Conservation (phyloP, 169 alveolate genomes). For the Cryptosporidium tyzzeri region DNA sequence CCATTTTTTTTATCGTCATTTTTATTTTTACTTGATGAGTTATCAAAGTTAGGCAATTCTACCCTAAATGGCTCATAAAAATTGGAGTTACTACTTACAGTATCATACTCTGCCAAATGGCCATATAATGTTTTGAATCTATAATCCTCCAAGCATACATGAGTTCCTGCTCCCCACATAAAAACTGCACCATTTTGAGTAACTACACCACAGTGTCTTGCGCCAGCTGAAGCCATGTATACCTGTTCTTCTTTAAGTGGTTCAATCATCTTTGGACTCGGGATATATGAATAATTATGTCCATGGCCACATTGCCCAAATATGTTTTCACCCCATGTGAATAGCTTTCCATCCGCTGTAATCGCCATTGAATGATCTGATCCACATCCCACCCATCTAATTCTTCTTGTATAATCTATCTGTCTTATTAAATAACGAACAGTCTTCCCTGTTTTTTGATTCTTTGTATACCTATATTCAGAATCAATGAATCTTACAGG, state of each 20-base stretch:
- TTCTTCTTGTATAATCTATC: constrained; percentile 68
- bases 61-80: constrained; percentile 70
- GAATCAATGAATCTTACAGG: constrained; percentile 58
- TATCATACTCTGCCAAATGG: constrained; percentile 41
- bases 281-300: constrained; percentile 46
- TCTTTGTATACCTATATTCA: constrained; percentile 50
- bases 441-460: constrained; percentile 28
- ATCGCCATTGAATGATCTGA: constrained; percentile 73
- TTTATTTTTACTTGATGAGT: not conserved
- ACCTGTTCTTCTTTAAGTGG: constrained; percentile 70
- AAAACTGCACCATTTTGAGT: constrained; percentile 74
- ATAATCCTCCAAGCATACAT: constrained; percentile 56
- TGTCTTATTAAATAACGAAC: constrained; percentile 68
- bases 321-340: constrained; percentile 73
- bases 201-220: constrained; percentile 72
- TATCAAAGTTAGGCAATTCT: constrained; percentile 24
- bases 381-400: constrained; percentile 75
- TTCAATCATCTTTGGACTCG: constrained; percentile 48
- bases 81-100: constrained; percentile 18
- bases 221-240: constrained; percentile 72
- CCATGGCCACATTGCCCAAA: constrained; percentile 75
- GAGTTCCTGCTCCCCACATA: constrained; percentile 76
- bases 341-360: constrained; percentile 67
- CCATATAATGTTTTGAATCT: constrained; percentile 52
- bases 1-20: not conserved